Percentiles rank a stretch among this genome's conserved stretches.
Evolutionary conservation across 225 moss, liverwort and hornwort genomes (phyloP).

Genomic region (Neckera pumila): DNA sequence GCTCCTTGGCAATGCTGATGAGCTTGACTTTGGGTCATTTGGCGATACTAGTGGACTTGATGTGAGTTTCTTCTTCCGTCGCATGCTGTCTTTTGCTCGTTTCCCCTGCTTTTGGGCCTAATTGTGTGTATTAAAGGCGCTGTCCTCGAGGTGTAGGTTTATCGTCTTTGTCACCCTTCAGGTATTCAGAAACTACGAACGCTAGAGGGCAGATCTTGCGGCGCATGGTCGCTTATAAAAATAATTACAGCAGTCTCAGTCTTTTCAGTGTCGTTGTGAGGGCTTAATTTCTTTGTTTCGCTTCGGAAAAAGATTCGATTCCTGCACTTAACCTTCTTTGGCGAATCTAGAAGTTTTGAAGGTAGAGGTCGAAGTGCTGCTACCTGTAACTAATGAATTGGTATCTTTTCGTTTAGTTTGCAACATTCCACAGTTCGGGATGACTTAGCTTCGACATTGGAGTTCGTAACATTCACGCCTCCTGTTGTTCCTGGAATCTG

Average conservation of each 20-base stretch:
- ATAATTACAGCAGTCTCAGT: not conserved
- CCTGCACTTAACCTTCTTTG: not conserved
- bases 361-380: not conserved
- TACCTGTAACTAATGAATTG: not conserved
- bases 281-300: not conserved
- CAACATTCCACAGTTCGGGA: not conserved
- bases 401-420: not conserved
- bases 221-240: not conserved
- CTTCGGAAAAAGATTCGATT: not conserved
- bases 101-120: not conserved
- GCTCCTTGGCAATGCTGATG: slow-evolving; percentile 53
- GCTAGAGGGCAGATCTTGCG: not conserved
- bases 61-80: slow-evolving; percentile 24
- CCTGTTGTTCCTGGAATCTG: not conserved
- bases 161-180: not conserved
- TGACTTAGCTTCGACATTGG: not conserved
- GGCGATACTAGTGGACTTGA: slow-evolving; percentile 57
- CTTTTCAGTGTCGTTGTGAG: not conserved
- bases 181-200: not conserved
- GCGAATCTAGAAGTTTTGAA: not conserved
- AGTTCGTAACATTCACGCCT: not conserved
- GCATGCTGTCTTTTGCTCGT: not conserved
- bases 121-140: not conserved
- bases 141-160: not conserved
- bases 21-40: slow-evolving; percentile 62